A percentile compares a stretch with the other conserved stretches of the same genome.
These are phyloP conservation scores for Penicillium verhagenii DNA, from an alignment of 495 filamentous ascomycete species.

Conservation along the genomic window DNA sequence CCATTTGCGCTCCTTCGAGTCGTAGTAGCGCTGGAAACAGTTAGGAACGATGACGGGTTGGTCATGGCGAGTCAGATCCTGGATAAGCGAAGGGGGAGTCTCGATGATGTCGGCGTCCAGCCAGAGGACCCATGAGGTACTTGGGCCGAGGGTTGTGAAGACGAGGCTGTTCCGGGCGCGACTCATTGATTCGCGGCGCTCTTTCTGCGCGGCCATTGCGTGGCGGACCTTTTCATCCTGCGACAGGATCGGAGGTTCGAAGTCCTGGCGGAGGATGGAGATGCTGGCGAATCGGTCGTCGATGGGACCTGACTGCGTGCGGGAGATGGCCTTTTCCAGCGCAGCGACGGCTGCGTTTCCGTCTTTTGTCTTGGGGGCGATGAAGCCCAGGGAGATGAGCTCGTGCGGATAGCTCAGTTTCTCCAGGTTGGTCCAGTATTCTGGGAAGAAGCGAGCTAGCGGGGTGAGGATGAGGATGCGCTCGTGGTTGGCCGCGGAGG, in stretches of 20 bases:
- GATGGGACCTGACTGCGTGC: constrained; percentile 76
- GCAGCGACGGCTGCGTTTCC: constrained; percentile 78
- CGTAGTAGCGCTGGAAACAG: constrained; percentile 86
- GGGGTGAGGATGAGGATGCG: constrained; percentile 90
- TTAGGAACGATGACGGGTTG: constrained; percentile 90
- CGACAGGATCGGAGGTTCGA: constrained; percentile 74
- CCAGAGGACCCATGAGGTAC: constrained; percentile 95
- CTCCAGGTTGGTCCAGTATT: constrained; percentile 94
- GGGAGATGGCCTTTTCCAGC: constrained; percentile 78
- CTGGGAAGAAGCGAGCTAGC: constrained; percentile 86
- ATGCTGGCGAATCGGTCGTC: constrained; percentile 85
- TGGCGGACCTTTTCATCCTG: constrained; percentile 89
- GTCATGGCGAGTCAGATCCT: constrained; percentile 86
- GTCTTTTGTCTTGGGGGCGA: constrained; percentile 85
- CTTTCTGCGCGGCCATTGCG: constrained; percentile 84
- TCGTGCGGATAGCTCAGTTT: constrained; percentile 87
- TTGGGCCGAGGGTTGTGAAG: constrained; percentile 95
- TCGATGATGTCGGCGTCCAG: constrained; percentile 91
- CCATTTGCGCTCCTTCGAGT: constrained; percentile 64
- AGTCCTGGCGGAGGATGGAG: constrained; percentile 93
- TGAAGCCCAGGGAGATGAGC: constrained; percentile 92
- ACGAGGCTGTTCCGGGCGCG: constrained; percentile 89
- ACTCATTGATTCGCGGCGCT: constrained; percentile 83
- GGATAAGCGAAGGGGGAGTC: constrained; percentile 79
- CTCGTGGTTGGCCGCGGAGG: constrained; percentile 75